Conservation (phyloP, 2,329 filamentous ascomycete genomes). For the Arachnomyces sp. region DNA sequence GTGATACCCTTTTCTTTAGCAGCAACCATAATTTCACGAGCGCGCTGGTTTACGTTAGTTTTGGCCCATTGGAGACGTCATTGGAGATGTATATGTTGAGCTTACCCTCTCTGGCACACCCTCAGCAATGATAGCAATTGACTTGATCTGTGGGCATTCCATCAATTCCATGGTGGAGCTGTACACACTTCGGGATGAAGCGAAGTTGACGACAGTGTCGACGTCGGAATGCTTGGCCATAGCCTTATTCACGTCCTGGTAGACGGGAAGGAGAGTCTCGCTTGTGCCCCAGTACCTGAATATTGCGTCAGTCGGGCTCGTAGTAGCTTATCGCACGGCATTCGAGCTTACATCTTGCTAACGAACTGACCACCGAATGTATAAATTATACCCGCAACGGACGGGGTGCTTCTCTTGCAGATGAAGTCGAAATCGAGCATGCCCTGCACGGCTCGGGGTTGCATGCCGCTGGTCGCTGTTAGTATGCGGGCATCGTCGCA, state of each 20-base stretch:
- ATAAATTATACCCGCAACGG: slow-evolving; percentile 98
- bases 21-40: slow-evolving; percentile 93
- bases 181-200: slow-evolving; percentile 97
- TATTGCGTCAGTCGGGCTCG: slow-evolving; percentile 3
- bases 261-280: slow-evolving; percentile 96
- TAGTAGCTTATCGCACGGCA: slow-evolving; percentile 5
- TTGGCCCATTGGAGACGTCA: background rate
- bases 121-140: slow-evolving; percentile 98
- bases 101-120: slow-evolving; percentile 93
- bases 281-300: slow-evolving; percentile 93
- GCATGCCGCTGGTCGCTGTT: slow-evolving; percentile 60
- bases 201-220: slow-evolving; percentile 98
- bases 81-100: background rate
- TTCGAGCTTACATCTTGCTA: slow-evolving; percentile 77
- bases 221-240: slow-evolving; percentile 95
- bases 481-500: slow-evolving; percentile 12
- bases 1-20: slow-evolving; percentile 98
- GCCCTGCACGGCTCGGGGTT: slow-evolving; percentile 84
- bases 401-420: slow-evolving; percentile 95
- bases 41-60: slow-evolving; percentile 52
- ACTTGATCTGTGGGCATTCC: slow-evolving; percentile 93
- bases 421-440: slow-evolving; percentile 99
- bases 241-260: slow-evolving; percentile 88
- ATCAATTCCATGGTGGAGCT: slow-evolving; percentile 97
- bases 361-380: slow-evolving; percentile 99